A percentile compares a stretch with the other conserved stretches of the same genome.
These are phyloP conservation scores for Athelia sp. DNA, from an alignment of 1,284 basidiomycete genomes.

Conservation along the genomic window DNA sequence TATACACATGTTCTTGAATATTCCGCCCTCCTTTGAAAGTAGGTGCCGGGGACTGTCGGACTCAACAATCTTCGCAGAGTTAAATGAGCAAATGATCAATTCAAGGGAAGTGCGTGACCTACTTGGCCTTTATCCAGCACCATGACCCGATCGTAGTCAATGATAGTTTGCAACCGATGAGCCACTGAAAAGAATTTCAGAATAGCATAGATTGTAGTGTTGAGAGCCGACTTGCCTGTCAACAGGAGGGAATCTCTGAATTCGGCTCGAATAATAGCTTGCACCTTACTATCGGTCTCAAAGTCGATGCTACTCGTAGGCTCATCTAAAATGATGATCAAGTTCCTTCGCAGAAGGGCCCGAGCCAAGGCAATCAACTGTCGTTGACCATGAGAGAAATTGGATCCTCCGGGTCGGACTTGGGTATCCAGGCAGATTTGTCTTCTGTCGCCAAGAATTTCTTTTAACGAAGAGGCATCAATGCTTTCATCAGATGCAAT, in stretches of 20 bases:
- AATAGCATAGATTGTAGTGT: not conserved
- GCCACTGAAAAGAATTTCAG: conserved; percentile 35
- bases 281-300: conserved; percentile 74
- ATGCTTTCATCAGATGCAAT: conserved; percentile 32
- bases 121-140: conserved; percentile 76
- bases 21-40: conserved; percentile 66
- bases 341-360: conserved; percentile 69
- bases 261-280: conserved; percentile 75
- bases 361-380: conserved; percentile 81
- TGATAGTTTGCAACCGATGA: conserved; percentile 68
- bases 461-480: conserved; percentile 35
- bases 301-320: conserved; percentile 77
- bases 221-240: conserved; percentile 36
- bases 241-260: conserved; percentile 60
- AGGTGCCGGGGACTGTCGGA: conserved; percentile 80
- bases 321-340: conserved; percentile 82
- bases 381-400: conserved; percentile 83
- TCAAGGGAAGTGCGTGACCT: conserved; percentile 1
- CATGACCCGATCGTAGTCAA: conserved; percentile 78
- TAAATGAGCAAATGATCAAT: too few species aligned
- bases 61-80: conserved; percentile 51
- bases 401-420: conserved; percentile 75
- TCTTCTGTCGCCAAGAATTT: conserved; percentile 46
- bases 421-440: conserved; percentile 64
- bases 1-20: conserved; percentile 78